Evolutionary conservation across 2,329 filamentous ascomycete species (phyloP), one percentile per base, ranked within the genome.

Genomic region (Byssothecium circinans): DNA sequence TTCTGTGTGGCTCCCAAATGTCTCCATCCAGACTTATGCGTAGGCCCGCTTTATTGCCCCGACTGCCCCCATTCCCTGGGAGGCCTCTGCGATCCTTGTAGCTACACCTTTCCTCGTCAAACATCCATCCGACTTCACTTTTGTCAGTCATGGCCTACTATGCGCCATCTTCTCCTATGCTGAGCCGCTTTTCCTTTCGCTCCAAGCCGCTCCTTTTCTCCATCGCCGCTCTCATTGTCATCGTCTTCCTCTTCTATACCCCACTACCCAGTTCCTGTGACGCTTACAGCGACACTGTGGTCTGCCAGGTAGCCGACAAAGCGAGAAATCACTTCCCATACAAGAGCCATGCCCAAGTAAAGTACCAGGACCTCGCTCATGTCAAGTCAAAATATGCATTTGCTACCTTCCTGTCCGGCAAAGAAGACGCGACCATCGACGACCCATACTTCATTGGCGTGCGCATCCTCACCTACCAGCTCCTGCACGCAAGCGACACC

Each of bases 401-500:
- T 49, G 70, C 69, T 3, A 72, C 70, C 17, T 72, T 72, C 53
- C 64, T 73, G 17, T 40, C 45, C 4, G 44, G 40, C n/a, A 35
- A 51, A 19, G 41, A 41, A 30, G 46, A 65, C 43, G 61, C 67
- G 27, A 48, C 62, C 25, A 56, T 68, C 34, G 27, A 45, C 14
- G 69, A 73, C 40, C 65, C 62, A 30, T 71, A 71, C 56, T 71
- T 64, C 52, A 37, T 69, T 20, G 61, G 60, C 45, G 60, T 63
- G 10, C 62, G 69, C 17, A 61, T 72, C 1, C 57, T 73, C 12
- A 60, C 62, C 27, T 72, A 72, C 54, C 68, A 71, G 42, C 63
- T 73, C 44, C 61, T 71, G 7, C 68, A 73, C 59, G 69, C 65
- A 49, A 51, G 57, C 12, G 29, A 38, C 3, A 58, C 62, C 4